These are phyloP conservation scores for Lipomyces chichibuensis DNA, from an alignment of 805 yeast species.

Conservation along the genomic window DNA sequence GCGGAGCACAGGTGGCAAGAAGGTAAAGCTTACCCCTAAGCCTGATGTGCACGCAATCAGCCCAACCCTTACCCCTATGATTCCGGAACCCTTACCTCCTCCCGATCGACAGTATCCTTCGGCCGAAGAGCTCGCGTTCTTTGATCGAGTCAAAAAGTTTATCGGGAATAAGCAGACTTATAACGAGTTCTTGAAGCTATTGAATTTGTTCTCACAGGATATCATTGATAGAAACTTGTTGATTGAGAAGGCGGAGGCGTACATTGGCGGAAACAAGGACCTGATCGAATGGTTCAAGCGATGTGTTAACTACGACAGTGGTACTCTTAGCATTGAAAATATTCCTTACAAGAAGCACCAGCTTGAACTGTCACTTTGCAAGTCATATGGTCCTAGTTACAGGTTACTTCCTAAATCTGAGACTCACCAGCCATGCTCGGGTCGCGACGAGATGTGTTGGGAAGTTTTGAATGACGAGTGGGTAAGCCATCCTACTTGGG, in stretches of 20 bases:
- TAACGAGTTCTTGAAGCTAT: slow-evolving; percentile 85
- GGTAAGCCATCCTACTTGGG: slow-evolving; percentile 99
- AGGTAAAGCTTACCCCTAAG: slow-evolving; percentile 30
- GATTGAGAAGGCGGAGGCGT: slow-evolving; percentile 81
- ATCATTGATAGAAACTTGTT: slow-evolving; percentile 80
- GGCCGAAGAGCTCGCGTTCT: slow-evolving; percentile 84
- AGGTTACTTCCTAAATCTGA: slow-evolving; percentile 90
- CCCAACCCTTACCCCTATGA: slow-evolving; percentile 79
- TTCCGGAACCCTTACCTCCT: slow-evolving; percentile 75
- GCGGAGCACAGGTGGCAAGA: slow-evolving; percentile 28
- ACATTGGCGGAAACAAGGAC: slow-evolving; percentile 78
- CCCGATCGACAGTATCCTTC: slow-evolving; percentile 60
- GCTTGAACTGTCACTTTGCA: slow-evolving; percentile 84
- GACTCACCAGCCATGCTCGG: slow-evolving; percentile 95
- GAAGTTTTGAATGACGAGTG: slow-evolving; percentile 97
- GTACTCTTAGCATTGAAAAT: slow-evolving; percentile 84
- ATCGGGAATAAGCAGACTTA: slow-evolving; percentile 88
- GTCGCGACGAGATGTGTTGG: slow-evolving; percentile 99
- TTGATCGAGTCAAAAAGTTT: slow-evolving; percentile 86
- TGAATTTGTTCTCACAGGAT: slow-evolving; percentile 87
- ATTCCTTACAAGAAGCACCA: slow-evolving; percentile 86
- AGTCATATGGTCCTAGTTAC: slow-evolving; percentile 94
- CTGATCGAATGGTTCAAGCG: slow-evolving; percentile 87
- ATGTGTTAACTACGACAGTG: slow-evolving; percentile 86
- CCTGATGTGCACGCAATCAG: slow-evolving; percentile 41